Percentiles rank a stretch among this genome's conserved stretches.
phyloP scores from a whole-genome alignment of 495 filamentous ascomycete genomes.

The Hypoxylon fragiforme region DNA sequence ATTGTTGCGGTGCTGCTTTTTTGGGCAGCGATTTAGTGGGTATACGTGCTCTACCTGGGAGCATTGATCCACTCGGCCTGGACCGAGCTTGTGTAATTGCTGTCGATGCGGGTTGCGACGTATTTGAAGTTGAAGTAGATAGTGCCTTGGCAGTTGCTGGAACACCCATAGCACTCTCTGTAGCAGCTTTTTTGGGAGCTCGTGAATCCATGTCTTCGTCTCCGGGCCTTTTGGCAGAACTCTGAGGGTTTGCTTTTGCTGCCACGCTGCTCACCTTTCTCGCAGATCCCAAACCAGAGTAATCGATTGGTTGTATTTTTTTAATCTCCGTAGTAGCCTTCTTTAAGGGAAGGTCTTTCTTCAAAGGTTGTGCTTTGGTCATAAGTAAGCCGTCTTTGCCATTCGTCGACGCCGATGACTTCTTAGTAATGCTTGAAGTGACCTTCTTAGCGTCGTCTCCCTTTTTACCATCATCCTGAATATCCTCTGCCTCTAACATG shows the following conservation, averaged over 20 bases:
- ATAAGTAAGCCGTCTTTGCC: neutral
- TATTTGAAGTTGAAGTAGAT: constrained; percentile 1
- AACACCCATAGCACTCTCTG: constrained; percentile 27
- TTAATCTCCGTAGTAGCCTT: constrained; percentile 20
- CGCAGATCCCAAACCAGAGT: constrained; percentile 35
- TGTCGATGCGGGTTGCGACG: constrained; percentile 19
- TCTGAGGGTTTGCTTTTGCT: constrained; percentile 22
- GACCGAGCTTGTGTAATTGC: constrained; percentile 19
- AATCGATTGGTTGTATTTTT: constrained; percentile 26
- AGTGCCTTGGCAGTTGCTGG: constrained; percentile 22
- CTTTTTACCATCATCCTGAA: constrained; percentile 9
- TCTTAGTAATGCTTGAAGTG: constrained; percentile 7
- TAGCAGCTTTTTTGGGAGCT: constrained; percentile 45
- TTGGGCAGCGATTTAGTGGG: constrained; percentile 36
- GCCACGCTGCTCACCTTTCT: constrained; percentile 28
- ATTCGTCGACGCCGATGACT: constrained; percentile 6
- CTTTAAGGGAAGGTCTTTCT: constrained; percentile 16
- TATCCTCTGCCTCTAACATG: constrained; percentile 47
- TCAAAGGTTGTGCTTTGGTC: constrained; percentile 3
- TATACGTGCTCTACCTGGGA: constrained; percentile 35
- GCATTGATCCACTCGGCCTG: constrained; percentile 33
- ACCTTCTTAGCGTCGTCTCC: constrained; percentile 8
- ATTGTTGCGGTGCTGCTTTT: constrained; percentile 39
- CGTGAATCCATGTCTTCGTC: constrained; percentile 47
- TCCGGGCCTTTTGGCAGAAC: constrained; percentile 37